Evolutionary conservation across 805 yeast genomes (phyloP), one percentile per base, ranked within the genome.

Genomic region (Schwanniomyces vanrijiae): DNA sequence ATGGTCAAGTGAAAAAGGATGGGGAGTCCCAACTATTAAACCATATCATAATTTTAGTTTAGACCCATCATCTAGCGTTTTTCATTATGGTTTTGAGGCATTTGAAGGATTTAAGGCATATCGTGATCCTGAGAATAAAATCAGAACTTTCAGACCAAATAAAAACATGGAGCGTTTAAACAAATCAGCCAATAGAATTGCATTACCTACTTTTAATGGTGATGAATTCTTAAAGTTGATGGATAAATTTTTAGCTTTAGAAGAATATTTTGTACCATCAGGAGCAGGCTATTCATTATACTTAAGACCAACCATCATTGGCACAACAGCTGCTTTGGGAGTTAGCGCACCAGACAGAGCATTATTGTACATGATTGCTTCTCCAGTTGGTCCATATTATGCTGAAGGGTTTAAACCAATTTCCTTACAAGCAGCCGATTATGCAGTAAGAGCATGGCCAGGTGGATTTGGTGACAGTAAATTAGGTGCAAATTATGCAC

Each of bases 371-470:
- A 90, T 91, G 39, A 91, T 92, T 66, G 86, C 92, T 38, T 89
- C 96, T 16, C 98, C 98, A 24, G 98, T 92, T 25, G 98, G 98
- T 43, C 97, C 98, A 22, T 94, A 92, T 79, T 71, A 57, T 53
- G 79, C 86, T 61, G 87, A 96, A 14, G 97, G 98, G 16, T 92
- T 92, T 83, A 90, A 91, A 73, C 97, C 98, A 37, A 96, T 94
- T 45, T 78, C 82, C 51, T 79, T 94, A 54, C 97, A 92, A 73
- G 97, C 98, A 55, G 91, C 97, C 29, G 96, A 90, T 65, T 84
- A 88, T 59, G 96, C 96, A 42, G 91, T 91, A 28, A 88, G 99
- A 76, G 98, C 99, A 25, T 92, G 98, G 98, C 98, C 98, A 64
- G 96, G 96, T 62, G 99, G 98, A 68, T 90, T 84, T 59, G 99